Base-by-base conservation (phyloP, 148 eudicot species). In the Amaranthus cruentus region DNA sequence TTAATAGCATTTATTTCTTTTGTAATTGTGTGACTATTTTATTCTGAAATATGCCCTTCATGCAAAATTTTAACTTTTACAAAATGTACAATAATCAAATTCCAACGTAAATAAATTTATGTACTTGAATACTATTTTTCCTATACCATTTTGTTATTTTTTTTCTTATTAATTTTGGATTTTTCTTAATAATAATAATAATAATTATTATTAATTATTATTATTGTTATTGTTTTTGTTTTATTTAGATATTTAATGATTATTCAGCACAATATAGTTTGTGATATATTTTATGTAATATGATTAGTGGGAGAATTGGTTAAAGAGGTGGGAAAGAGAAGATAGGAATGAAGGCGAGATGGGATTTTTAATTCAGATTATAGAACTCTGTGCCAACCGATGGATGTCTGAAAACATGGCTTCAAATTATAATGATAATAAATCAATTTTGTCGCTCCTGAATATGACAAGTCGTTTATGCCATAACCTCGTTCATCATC, bases 241-340 rank as follows among this genome's bases (percentile, higher is more conserved):
- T 55, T 55, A 3, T 55, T 55, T 55, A 59, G 2, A 60, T n/a
- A 28, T 11, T 21, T 60, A 12, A 28, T 28, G 38, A 28, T 28
- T 28, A 28, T 28, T 28, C 38, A 2, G 38, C 38, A 28, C 38
- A 28, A 28, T 28, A 28, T 28, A 28, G 38, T 28, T 28, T 28
- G 38, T 28, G 38, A 28, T 60, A 60, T 21, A 60, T 60, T 43
- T 21, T 7, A 60, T 60, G 64, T 6, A 0, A n/a, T 7, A 60
- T 21, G 3, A 60, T 13, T 51, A 93, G 98, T 90, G 96, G 94
- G 83, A 69, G n/a, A 83, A 72, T 70, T 91, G 95, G 97, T 75
- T 91, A 66, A 71, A 76, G 74, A 81, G 63, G 68, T 89, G 90
- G 97, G 85, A 82, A 85, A 84, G 75, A 47, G 89, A 79, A 58